Conservation (phyloP, 2,329 filamentous ascomycete genomes). For the Apiospora phragmitis region DNA sequence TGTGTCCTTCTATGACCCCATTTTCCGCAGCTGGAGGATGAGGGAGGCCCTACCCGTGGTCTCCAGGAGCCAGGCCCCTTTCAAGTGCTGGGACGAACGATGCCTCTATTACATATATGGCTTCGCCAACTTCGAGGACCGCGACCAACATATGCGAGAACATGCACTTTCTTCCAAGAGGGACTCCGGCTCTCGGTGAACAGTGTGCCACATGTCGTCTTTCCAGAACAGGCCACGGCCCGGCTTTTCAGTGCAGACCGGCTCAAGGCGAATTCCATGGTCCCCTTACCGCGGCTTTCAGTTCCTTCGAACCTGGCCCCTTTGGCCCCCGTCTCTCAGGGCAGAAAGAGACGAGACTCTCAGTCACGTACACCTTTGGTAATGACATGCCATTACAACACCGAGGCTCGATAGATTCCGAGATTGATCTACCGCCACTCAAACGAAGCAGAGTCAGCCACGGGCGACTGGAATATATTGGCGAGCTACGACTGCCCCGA, state of each 20-base stretch:
- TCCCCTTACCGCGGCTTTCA: conserved; percentile 42
- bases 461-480: conserved; percentile 56
- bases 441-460: conserved; percentile 55
- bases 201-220: conserved; percentile 37
- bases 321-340: conserved; percentile 32
- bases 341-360: conserved; percentile 43
- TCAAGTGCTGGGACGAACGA: conserved; percentile 54
- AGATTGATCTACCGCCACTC: conserved; percentile 55
- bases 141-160: conserved; percentile 50
- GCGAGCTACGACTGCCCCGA: conserved; percentile 53
- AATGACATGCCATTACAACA: conserved; percentile 38
- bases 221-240: conserved; percentile 34
- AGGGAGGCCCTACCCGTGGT: conserved; percentile 37
- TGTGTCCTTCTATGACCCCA: conserved; percentile 48
- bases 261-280: conserved; percentile 36
- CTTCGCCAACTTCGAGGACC: conserved; percentile 50
- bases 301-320: conserved; percentile 37
- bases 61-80: conserved; percentile 35
- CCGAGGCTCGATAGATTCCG: conserved; percentile 45
- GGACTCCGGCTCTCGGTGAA: conserved; percentile 45
- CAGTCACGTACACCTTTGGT: conserved; percentile 41
- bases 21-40: conserved; percentile 42
- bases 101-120: conserved; percentile 62
- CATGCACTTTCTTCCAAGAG: conserved; percentile 44
- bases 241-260: conserved; percentile 33